phyloP scores from a whole-genome alignment of 257 asterid species.

The Gynochthodes officinalis region DNA sequence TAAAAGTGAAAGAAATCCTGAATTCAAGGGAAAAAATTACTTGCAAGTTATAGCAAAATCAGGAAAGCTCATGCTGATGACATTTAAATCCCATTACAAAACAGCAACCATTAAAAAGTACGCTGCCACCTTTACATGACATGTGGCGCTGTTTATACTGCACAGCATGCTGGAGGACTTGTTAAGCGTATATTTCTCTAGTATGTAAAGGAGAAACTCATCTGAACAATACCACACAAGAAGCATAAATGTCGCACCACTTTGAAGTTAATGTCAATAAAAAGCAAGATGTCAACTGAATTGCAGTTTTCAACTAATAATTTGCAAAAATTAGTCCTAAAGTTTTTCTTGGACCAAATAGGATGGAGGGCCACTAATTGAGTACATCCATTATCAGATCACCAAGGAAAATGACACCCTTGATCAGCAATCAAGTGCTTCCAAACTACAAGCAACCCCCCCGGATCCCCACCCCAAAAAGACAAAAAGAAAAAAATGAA shows the following conservation, averaged over 20 bases:
- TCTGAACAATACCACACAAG: background rate
- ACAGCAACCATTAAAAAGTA: background rate
- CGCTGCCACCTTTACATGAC: background rate
- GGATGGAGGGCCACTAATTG: background rate
- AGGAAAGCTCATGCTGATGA: background rate
- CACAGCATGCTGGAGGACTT: background rate
- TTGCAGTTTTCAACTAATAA: background rate
- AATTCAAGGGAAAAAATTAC: background rate
- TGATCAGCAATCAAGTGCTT: background rate
- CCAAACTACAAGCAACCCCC: no score
- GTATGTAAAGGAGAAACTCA: conserved; percentile 4
- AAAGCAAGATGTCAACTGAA: background rate
- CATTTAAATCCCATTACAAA: background rate
- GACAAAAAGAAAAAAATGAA: background rate
- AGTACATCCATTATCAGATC: background rate
- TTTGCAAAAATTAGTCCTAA: background rate
- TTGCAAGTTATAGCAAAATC: background rate
- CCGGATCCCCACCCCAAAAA: no score
- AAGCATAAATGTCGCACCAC: background rate
- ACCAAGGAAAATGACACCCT: background rate
- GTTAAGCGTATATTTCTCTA: background rate
- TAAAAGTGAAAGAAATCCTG: background rate
- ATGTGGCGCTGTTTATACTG: background rate
- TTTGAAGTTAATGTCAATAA: background rate
- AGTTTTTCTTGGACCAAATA: background rate